These are phyloP conservation scores for Entrophospora sp. DNA, from an alignment of 192 early-diverging fungal species.

Conservation along the genomic window DNA sequence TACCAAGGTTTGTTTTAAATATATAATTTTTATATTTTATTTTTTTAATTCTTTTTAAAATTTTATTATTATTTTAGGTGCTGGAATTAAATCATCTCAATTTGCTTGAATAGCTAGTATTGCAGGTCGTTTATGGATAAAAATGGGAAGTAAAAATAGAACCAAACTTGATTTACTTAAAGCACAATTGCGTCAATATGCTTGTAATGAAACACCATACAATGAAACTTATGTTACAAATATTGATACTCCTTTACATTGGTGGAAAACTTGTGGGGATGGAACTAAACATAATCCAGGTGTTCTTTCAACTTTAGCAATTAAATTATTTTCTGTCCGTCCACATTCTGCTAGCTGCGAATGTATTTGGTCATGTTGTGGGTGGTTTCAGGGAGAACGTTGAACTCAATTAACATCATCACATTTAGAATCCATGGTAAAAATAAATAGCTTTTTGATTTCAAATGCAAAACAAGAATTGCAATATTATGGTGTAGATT, in stretches of 20 bases:
- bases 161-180: not conserved
- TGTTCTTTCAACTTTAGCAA: not conserved
- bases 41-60: no score
- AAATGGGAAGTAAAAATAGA: no score
- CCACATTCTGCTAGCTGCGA: constrained; percentile 4
- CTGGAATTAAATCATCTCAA: no score
- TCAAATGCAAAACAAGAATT: not conserved
- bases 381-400: not conserved
- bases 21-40: not conserved
- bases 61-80: no score
- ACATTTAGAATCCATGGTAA: not conserved
- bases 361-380: not conserved
- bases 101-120: no score
- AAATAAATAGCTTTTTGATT: not conserved
- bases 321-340: not conserved
- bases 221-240: not conserved
- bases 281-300: not conserved
- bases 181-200: not conserved
- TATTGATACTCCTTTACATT: not conserved
- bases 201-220: not conserved
- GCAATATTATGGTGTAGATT: not conserved
- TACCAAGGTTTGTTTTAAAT: not conserved
- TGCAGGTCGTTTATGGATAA: no score
- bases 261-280: not conserved
- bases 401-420: no score